phyloP scores from a whole-genome alignment of 2,329 filamentous ascomycete genomes.

The Ascochyta lentis region DNA sequence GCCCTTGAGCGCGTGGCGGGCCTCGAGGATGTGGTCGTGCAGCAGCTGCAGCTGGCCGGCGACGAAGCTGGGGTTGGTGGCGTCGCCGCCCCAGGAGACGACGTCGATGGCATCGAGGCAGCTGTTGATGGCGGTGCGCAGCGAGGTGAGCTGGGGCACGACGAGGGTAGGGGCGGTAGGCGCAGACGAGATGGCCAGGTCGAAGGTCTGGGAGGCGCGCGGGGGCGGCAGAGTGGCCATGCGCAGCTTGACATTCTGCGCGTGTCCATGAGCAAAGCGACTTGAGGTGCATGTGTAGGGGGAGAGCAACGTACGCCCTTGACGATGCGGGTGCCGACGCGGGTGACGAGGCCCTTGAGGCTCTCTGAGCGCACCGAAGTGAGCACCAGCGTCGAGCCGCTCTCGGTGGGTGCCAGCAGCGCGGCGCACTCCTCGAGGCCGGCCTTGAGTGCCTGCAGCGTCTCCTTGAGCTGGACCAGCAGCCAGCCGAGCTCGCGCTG shows the following conservation, averaged over 20 bases:
- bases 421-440: conserved; percentile 89
- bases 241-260: conserved; percentile 76
- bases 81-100: conserved; percentile 74
- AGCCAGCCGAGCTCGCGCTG: conserved; percentile 69
- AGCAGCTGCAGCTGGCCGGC: conserved; percentile 64
- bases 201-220: conserved; percentile 59
- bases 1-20: conserved; percentile 65
- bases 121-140: conserved; percentile 80
- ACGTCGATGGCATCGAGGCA: conserved; percentile 84
- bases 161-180: conserved; percentile 64
- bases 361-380: conserved; percentile 86
- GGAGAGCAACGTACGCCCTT: conserved; percentile 72
- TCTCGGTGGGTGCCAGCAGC: conserved; percentile 82
- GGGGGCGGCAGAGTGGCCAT: conserved; percentile 70
- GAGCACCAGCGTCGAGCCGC: conserved; percentile 86
- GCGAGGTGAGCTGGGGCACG: conserved; percentile 72
- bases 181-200: conserved; percentile 59
- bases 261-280: conserved; percentile 5
- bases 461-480: conserved; percentile 65
- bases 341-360: conserved; percentile 90
- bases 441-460: conserved; percentile 66
- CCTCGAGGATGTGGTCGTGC: conserved; percentile 67
- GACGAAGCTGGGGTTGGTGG: conserved; percentile 64
- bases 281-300: neutral
- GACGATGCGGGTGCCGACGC: conserved; percentile 87